phyloP scores from a whole-genome alignment of 1,139 yeast species.

The Magnusiomyces magnusii region DNA sequence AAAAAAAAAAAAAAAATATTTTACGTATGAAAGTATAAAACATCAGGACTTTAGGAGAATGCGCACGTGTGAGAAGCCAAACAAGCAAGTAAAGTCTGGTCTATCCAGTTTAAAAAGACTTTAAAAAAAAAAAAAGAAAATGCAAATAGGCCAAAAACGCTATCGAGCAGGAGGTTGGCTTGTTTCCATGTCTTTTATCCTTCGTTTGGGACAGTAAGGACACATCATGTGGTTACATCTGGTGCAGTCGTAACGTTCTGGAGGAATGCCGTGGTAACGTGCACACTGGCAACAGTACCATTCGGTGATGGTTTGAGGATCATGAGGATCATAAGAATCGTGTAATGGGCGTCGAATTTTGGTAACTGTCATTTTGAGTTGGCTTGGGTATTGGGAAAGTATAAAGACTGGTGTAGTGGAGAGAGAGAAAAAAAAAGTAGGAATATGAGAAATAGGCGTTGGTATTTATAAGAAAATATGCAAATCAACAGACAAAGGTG shows the following conservation, averaged over 20 bases:
- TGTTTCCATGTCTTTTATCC: constrained; percentile 7
- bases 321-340: constrained; percentile 24
- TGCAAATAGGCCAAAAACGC: not conserved
- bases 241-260: constrained; percentile 31
- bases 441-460: too few species aligned
- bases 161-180: not conserved
- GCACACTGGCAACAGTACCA: constrained; percentile 38
- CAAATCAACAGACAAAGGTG: too few species aligned
- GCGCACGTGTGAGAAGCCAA: not conserved
- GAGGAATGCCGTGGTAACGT: constrained; percentile 31
- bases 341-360: not conserved
- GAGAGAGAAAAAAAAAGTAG: not conserved
- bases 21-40: not conserved
- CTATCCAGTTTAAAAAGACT: not conserved
- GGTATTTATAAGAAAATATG: too few species aligned
- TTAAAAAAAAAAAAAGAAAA: too few species aligned
- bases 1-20: too few species aligned
- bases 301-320: constrained; percentile 31
- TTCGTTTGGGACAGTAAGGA: constrained; percentile 25
- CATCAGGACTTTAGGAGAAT: not conserved
- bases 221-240: constrained; percentile 35
- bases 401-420: not conserved
- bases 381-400: not conserved
- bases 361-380: not conserved
- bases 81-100: too few species aligned